phyloP scores from a whole-genome alignment of 1,139 yeast genomes.

The Saccharomyces hybrid region DNA sequence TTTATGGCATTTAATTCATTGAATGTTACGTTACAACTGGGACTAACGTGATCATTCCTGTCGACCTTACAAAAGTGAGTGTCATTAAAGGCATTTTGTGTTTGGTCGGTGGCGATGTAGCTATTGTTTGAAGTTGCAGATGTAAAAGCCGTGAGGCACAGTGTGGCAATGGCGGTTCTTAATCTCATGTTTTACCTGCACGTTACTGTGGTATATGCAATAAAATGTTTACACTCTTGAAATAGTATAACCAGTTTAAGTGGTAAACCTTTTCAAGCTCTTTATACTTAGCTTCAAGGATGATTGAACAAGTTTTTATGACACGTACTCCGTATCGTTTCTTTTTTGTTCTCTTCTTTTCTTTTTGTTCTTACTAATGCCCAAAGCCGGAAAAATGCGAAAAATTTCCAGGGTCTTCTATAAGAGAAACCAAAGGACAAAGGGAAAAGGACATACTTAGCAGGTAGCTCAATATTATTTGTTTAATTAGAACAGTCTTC shows the following conservation, averaged over 20 bases:
- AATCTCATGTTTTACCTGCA: background rate
- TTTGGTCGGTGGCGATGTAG: background rate
- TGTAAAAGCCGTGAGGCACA: background rate
- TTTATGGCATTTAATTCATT: conserved; percentile 48
- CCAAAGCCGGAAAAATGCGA: background rate
- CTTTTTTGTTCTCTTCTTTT: background rate
- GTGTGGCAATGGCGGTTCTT: background rate
- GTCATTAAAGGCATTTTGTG: conserved; percentile 5
- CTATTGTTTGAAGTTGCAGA: background rate
- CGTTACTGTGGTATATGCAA: background rate
- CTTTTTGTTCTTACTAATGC: background rate
- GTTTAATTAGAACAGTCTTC: background rate
- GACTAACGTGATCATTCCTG: conserved; percentile 30
- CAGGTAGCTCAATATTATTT: background rate
- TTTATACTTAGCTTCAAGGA: background rate
- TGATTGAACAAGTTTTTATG: background rate
- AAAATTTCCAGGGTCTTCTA: background rate
- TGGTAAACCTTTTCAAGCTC: background rate
- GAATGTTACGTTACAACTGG: conserved; percentile 47
- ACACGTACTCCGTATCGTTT: conserved; percentile 1
- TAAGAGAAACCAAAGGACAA: background rate
- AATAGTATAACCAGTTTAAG: background rate
- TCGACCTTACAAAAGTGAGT: conserved; percentile 32
- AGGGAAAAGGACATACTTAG: conserved; percentile 1
- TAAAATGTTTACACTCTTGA: background rate